Evolutionary conservation across 1,284 basidiomycete genomes (phyloP).

Genomic region (Pseudozyma pruni): DNA sequence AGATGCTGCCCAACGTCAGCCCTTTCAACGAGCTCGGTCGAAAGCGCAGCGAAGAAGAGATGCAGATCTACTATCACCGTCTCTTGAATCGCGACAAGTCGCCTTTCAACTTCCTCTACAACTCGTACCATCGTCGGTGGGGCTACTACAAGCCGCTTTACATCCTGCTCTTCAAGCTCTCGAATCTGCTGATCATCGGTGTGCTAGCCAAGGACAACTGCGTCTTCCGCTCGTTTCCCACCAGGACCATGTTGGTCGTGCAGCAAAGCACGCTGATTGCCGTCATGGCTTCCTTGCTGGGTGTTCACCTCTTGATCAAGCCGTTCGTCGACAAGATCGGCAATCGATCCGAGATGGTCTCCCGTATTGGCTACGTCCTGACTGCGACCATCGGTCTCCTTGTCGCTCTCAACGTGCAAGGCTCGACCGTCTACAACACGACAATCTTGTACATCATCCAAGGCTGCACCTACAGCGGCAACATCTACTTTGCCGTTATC

Average conservation of each 20-base stretch:
- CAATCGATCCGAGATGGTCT: slow-evolving; percentile 81
- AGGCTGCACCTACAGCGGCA: slow-evolving; percentile 45
- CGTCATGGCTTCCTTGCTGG: slow-evolving; percentile 75
- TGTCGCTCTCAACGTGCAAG: slow-evolving; percentile 61
- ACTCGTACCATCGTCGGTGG: slow-evolving; percentile 70
- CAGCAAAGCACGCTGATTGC: slow-evolving; percentile 77
- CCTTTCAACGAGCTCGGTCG: slow-evolving; percentile 78
- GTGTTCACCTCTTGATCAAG: slow-evolving; percentile 70
- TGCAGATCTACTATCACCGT: slow-evolving; percentile 80
- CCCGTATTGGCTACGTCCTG: slow-evolving; percentile 76
- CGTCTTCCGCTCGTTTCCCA: slow-evolving; percentile 74
- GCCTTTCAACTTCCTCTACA: slow-evolving; percentile 79
- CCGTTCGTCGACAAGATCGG: slow-evolving; percentile 79
- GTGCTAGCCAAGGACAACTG: slow-evolving; percentile 78
- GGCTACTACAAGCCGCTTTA: slow-evolving; percentile 65
- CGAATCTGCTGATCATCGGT: slow-evolving; percentile 76
- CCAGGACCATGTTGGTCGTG: slow-evolving; percentile 72
- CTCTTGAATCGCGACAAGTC: slow-evolving; percentile 76
- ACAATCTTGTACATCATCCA: slow-evolving; percentile 57
- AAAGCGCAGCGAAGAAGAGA: slow-evolving; percentile 72
- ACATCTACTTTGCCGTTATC: slow-evolving; percentile 61
- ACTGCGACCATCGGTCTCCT: slow-evolving; percentile 76
- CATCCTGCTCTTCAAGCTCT: slow-evolving; percentile 74
- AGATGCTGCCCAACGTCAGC: slow-evolving; percentile 76
- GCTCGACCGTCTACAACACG: slow-evolving; percentile 58